Evolutionary conservation across 208 protist species (phyloP), one percentile per base, ranked within the genome.

Genomic region (Tritrichomonas foetus): DNA sequence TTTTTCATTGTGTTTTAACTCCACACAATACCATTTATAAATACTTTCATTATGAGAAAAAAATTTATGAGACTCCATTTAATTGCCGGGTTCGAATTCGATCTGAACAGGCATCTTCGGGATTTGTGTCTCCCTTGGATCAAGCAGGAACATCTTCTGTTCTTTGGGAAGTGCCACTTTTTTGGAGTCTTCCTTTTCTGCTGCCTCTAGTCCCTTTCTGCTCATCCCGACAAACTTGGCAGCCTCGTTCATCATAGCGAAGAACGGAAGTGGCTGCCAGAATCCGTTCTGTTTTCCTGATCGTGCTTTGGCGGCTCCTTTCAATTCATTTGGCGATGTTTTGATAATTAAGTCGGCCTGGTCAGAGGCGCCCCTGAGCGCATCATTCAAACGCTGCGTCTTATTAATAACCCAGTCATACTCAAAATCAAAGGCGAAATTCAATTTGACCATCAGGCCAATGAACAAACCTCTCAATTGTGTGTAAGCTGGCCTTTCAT

Each of bases 371-470:
- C 33, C 33, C 50, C 39, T 44, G 9, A 89, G 30, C 39, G 78
- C 41, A 33, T 13, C 47, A 57, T 89, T 33, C 3, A 89, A 36
- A 57, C 78, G 0, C 36, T 89, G 41, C 0, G 27, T 47, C 33
- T n/a, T 5, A n/a, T 44, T 44, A 33, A 89, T 30, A 57, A 89
- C 47, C 78, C 78, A 89, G 44, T 89, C 78, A 20, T 89, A 89
- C 39, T 89, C 14, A 47, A 33, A 89, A 89, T 89, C 78, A 61
- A 57, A 89, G 33, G 78, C 78, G 27, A 53, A 89, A 57, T 89
- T 89, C 14, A 53, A 33, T 33, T 89, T 47, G 13, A 49, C 47
- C 78, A 89, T 89, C 33, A 89, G 13, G 33, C 41, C 41, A 20
- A 49, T 36, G 47, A 89, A 89, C 5, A 89, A 16, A 22, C 41